These are phyloP conservation scores for Tetrapisispora iriomotensis DNA, from an alignment of 805 yeast genomes.

Conservation along the genomic window DNA sequence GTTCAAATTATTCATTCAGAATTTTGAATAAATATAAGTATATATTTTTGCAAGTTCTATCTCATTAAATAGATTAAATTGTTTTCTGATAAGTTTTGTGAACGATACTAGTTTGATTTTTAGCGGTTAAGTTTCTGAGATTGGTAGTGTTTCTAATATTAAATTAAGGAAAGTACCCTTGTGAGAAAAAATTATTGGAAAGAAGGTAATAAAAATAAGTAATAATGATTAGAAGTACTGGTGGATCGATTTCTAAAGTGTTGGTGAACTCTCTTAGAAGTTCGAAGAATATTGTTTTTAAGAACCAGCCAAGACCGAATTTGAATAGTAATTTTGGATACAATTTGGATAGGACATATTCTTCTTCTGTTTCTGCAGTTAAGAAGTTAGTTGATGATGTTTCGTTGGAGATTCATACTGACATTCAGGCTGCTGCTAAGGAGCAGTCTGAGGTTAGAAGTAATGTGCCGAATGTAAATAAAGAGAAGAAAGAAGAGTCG, in stretches of 20 bases:
- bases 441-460: slow-evolving; percentile 23
- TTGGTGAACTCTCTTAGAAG: not conserved
- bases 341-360: not conserved
- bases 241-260: no score
- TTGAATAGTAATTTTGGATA: no score
- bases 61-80: no score
- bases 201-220: not conserved
- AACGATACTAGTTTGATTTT: no score
- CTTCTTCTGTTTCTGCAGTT: slow-evolving; percentile 18
- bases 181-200: not conserved
- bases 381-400: slow-evolving; percentile 20
- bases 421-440: slow-evolving; percentile 24
- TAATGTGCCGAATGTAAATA: slow-evolving; percentile 10
- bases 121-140: no score
- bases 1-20: no score
- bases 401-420: slow-evolving; percentile 27
- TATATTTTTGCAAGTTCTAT: no score
- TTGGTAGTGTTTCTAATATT: no score
- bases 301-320: no score
- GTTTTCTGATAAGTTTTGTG: no score
- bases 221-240: not conserved
- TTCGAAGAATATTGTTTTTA: no score
- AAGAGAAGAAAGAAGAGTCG: slow-evolving; percentile 1
- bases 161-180: not conserved
- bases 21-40: no score